Percentiles rank a stretch among this genome's conserved stretches.
These are phyloP conservation scores for Terfezia boudieri DNA, from an alignment of 495 filamentous ascomycete species.

Conservation along the genomic window DNA sequence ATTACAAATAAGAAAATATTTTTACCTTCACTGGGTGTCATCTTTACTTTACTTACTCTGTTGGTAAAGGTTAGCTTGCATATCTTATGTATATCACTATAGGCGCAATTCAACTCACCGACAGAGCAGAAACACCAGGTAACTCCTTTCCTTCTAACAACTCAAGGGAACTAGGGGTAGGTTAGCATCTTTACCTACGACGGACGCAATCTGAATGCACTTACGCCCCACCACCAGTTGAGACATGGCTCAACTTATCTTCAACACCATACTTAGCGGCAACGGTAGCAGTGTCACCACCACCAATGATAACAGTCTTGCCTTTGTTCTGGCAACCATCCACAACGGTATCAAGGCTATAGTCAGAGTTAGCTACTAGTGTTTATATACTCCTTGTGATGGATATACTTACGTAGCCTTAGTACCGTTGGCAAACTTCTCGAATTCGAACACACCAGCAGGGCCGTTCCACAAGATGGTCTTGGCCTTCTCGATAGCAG, in stretches of 20 bases:
- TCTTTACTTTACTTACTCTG: too few relatives aligned
- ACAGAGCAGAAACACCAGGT: slow-evolving; percentile 82
- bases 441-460: slow-evolving; percentile 89
- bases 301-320: slow-evolving; percentile 92
- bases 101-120: slow-evolving; percentile 37
- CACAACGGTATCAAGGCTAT: slow-evolving; percentile 53
- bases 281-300: slow-evolving; percentile 93
- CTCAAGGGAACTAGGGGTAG: slow-evolving; percentile 41
- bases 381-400: not conserved
- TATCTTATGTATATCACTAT: too few relatives aligned
- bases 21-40: too few relatives aligned
- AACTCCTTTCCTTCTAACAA: slow-evolving; percentile 93
- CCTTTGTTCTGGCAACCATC: slow-evolving; percentile 44
- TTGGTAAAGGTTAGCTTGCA: too few relatives aligned
- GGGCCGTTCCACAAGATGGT: slow-evolving; percentile 99
- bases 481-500: slow-evolving; percentile 65
- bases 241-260: slow-evolving; percentile 93
- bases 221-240: slow-evolving; percentile 74
- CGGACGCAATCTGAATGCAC: slow-evolving; percentile 1
- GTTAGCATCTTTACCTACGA: slow-evolving; percentile 1
- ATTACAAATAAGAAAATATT: too few relatives aligned
- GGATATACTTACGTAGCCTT: slow-evolving; percentile 35
- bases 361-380: not conserved
- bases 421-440: slow-evolving; percentile 77
- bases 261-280: slow-evolving; percentile 92